phyloP scores from a whole-genome alignment of 768 basidiomycete species.

The Amanita fuliginea region DNA sequence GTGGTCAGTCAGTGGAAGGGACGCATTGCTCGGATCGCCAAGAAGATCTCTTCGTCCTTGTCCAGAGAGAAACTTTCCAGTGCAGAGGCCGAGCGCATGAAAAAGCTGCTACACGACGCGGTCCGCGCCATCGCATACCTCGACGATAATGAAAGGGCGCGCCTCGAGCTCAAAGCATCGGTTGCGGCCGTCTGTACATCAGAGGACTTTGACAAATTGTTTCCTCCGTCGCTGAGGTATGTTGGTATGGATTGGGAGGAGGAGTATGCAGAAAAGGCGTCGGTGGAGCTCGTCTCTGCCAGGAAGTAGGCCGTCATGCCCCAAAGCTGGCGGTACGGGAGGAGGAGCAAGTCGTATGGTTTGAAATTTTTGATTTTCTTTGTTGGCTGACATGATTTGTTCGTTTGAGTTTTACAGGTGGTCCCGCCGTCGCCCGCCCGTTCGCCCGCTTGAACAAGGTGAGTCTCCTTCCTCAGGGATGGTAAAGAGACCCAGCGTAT shows the following conservation, averaged over 20 bases:
- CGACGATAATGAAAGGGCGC: background rate
- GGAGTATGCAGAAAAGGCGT: background rate
- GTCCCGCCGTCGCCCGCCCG: no score
- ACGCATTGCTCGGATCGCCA: background rate
- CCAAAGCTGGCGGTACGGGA: background rate
- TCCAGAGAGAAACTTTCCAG: background rate
- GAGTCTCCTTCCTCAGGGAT: no score
- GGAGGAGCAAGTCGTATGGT: background rate
- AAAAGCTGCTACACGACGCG: background rate
- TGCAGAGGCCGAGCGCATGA: background rate
- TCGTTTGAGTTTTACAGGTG: no score
- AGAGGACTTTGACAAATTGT: background rate
- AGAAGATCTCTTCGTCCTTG: background rate
- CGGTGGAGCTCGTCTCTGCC: background rate
- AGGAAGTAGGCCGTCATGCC: background rate
- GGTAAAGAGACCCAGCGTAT: no score
- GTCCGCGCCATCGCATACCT: background rate
- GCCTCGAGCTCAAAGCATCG: background rate
- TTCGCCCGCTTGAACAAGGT: no score
- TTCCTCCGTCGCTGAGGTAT: background rate
- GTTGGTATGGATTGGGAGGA: background rate
- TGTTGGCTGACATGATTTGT: background rate
- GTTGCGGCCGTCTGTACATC: background rate
- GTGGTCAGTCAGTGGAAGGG: background rate
- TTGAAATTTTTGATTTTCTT: background rate